These are phyloP conservation scores for Volvox carteri DNA, from an alignment of 163 green algal genomes.

Conservation along the genomic window DNA sequence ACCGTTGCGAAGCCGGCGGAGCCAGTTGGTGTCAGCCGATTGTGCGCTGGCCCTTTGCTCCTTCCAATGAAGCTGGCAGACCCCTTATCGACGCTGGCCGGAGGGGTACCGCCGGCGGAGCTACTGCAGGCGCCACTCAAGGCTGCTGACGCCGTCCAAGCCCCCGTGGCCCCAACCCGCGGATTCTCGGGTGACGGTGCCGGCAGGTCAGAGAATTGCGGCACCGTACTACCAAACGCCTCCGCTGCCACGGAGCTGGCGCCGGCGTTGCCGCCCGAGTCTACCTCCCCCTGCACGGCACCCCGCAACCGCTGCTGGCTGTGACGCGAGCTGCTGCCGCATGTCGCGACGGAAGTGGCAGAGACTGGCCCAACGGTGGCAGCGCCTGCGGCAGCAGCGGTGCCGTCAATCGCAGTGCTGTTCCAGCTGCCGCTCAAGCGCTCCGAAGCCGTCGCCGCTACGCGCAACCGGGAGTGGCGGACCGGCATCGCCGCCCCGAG, in stretches of 20 bases:
- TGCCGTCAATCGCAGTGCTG: background rate
- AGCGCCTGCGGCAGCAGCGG: background rate
- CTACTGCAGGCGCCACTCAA: constrained; percentile 20
- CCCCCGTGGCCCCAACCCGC: background rate
- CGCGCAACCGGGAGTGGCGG: constrained; percentile 26
- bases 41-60: background rate
- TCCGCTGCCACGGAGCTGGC: background rate
- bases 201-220: background rate
- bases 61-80: background rate
- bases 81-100: background rate
- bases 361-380: background rate
- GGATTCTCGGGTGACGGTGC: background rate
- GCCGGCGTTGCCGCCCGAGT: background rate
- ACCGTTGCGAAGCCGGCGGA: background rate
- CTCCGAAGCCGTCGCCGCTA: background rate
- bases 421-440: background rate
- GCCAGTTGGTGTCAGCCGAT: background rate
- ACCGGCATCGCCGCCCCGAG: background rate
- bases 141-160: background rate
- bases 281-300: background rate
- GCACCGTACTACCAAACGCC: background rate
- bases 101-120: constrained; percentile 34
- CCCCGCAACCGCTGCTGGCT: background rate
- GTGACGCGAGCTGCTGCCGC: constrained; percentile 1
- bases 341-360: background rate